A percentile compares a stretch with the other conserved stretches of the same genome.
Evolutionary conservation across 2,329 filamentous ascomycete genomes (phyloP).

Genomic region (Diaporthe australafricana): DNA sequence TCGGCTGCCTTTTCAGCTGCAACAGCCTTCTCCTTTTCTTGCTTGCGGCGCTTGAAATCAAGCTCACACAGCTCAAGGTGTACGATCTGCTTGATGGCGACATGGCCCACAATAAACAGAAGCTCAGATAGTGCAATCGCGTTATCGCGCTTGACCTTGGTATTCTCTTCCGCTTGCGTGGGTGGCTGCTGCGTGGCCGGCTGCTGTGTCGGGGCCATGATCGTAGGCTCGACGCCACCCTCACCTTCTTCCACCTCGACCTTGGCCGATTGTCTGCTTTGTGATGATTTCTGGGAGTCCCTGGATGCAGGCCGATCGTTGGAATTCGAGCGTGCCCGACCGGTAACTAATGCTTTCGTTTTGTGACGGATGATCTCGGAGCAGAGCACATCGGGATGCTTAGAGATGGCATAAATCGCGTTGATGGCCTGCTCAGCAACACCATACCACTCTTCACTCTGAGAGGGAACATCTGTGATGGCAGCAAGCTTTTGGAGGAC

Average conservation of each 20-base stretch:
- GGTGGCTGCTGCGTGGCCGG: constrained; percentile 32
- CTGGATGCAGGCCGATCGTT: constrained; percentile 32
- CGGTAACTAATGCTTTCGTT: constrained; percentile 80
- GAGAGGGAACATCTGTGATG: constrained; percentile 85
- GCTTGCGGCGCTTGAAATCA: constrained; percentile 97
- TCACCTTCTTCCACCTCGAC: constrained; percentile 41
- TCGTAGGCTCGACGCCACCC: constrained; percentile 36
- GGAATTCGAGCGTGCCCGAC: constrained; percentile 59
- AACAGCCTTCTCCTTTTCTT: constrained; percentile 82
- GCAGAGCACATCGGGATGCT: constrained; percentile 92
- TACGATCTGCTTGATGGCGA: constrained; percentile 98
- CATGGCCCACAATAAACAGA: constrained; percentile 93
- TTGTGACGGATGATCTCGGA: constrained; percentile 91
- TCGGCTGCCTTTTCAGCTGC: constrained; percentile 57
- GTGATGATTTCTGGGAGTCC: constrained; percentile 42
- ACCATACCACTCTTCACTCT: constrained; percentile 96
- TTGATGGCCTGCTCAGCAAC: constrained; percentile 96
- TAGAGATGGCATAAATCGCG: constrained; percentile 93
- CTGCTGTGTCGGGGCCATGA: constrained; percentile 35
- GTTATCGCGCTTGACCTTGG: constrained; percentile 69
- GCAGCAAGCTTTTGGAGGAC: constrained; percentile 83
- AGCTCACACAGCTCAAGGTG: constrained; percentile 97
- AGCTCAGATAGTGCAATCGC: constrained; percentile 87
- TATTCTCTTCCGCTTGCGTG: neutral
- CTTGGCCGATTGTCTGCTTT: constrained; percentile 46